Percentiles rank a stretch among this genome's conserved stretches.
phyloP scores from a whole-genome alignment of 1,284 basidiomycete genomes.

The Trichosporon inkin region DNA sequence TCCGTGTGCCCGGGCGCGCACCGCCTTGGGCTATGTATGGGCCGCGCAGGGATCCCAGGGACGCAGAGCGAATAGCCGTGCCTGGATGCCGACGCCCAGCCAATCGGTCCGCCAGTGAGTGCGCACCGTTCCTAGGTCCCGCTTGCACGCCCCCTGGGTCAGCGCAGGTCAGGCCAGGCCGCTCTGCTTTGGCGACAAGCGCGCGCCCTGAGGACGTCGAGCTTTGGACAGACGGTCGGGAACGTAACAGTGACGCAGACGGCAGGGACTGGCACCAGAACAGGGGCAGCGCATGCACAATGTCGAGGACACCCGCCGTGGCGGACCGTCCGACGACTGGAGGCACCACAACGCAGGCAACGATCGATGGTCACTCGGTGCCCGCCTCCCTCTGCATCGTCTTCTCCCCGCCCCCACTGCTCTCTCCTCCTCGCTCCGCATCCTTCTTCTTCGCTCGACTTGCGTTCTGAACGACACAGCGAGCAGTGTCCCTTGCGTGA shows the following conservation, averaged over 20 bases:
- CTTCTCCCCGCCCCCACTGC: not conserved
- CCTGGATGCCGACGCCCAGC: too few species aligned
- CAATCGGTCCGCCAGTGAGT: too few species aligned
- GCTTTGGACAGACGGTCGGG: not conserved
- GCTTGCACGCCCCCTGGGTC: too few species aligned
- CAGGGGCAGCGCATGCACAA: not conserved
- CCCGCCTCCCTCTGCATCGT: not conserved
- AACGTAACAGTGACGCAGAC: constrained; percentile 6
- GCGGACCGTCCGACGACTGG: too few species aligned
- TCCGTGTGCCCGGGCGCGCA: too few species aligned
- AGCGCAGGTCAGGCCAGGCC: too few species aligned
- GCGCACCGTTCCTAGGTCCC: too few species aligned
- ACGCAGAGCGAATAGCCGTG: too few species aligned
- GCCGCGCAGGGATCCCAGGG: too few species aligned
- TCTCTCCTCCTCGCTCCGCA: not conserved
- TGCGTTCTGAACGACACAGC: not conserved
- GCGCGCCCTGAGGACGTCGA: not conserved
- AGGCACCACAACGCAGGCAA: too few species aligned
- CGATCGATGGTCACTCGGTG: not conserved
- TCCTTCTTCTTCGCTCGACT: not conserved
- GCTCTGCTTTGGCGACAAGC: not conserved
- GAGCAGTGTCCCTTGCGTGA: not conserved
- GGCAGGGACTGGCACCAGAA: not conserved
- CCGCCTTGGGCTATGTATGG: too few species aligned
- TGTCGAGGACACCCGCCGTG: too few species aligned